Evolutionary conservation across 2,329 filamentous ascomycete genomes (phyloP), one percentile per base, ranked within the genome.

Genomic region (Pyricularia sp.): DNA sequence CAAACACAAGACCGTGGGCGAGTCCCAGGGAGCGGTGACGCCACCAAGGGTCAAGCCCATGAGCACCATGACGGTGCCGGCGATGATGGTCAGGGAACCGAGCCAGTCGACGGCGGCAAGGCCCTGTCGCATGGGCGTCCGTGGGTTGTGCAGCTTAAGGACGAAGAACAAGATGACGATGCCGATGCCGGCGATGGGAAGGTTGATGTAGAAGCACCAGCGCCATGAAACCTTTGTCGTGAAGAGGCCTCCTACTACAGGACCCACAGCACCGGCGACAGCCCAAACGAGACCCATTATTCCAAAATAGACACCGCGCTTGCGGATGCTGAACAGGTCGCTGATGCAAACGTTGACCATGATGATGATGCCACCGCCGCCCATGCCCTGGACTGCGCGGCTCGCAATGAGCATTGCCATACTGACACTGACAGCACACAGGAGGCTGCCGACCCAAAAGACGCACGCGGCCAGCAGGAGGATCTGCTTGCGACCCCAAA

Each of bases 11-110:
- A 94, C 90, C 0, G 86, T 89, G 1, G 90, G 83, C 0, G 91
- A 94, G 68, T 80, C 79, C 93, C 93, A 97, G 0, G 93, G 90
- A 71, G 86, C 87, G 26, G 84, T 83, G 67, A 93, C 86, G 66
- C 92, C 93, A 68, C 93, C 94, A 71, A 94, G 92, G 75, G 96
- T 90, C 12, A 97, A 86, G 0, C 93, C 94, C 61, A 97, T 87
- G 4, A 97, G 86, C 72, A 97, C 83, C 92, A 97, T 94, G 25
- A 96, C 82, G 0, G 92, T 94, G 25, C 90, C 92, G 61, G 90
- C 91, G 28, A 94, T 85, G 75, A 96, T 87, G 33, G 85, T 78
- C 4, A 84, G 17, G 69, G 81, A 85, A 50, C 85, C 85, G 0
- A 81, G 71, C 86, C 86, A 88, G 77, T 88, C 86, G 64, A 88